Base-by-base conservation (phyloP, 129 eudicot species). In the Solidago caesia region DNA sequence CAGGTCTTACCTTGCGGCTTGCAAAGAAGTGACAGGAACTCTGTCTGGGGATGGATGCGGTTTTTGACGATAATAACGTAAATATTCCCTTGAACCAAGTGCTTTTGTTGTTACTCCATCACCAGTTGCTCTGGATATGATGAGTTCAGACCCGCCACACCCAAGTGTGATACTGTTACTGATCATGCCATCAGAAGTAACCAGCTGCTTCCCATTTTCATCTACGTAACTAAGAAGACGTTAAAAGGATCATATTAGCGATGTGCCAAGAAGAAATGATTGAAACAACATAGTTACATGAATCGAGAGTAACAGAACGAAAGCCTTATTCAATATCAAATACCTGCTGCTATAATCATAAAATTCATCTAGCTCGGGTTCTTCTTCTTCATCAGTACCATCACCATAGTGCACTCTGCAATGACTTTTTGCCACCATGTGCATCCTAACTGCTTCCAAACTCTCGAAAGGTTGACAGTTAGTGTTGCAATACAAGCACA, bases 281-380 rank as follows among this genome's bases (percentile, higher is more conserved):
- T 21, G 21, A 21, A 21, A 21, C 21, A 21, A 21, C 21, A 21
- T 21, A 21, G 21, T 21, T 21, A 21, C 21, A 21, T 21, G 21
- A 21, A 21, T 21, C 21, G 21, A 21, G 21, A 21, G 21, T 21
- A 21, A 21, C 21, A 21, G 0, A 21, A 21, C 0, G 21, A 21
- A 21, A 21, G 21, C 21, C 21, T 21, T 21, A 21, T 21, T 21
- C 21, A 49, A 3, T 64, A 72, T 4, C 8, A 10, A 26, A 60
- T 64, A 95, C 99, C 97, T 95, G 99, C 94, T 95, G 82, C 94
- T 91, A 70, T 95, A 95, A 80, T 95, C 99, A 76, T 95, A 95
- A 67, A 95, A 95, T 33, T 91, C 99, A 52, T 91, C 99, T 51
- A 95, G 45, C 59, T 95, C 99, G 33, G 83, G 97, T 82, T 95